A percentile compares a stretch with the other conserved stretches of the same genome.
These are phyloP conservation scores for Trifolium subterraneum DNA, from an alignment of 306 rosid species.

Conservation along the genomic window DNA sequence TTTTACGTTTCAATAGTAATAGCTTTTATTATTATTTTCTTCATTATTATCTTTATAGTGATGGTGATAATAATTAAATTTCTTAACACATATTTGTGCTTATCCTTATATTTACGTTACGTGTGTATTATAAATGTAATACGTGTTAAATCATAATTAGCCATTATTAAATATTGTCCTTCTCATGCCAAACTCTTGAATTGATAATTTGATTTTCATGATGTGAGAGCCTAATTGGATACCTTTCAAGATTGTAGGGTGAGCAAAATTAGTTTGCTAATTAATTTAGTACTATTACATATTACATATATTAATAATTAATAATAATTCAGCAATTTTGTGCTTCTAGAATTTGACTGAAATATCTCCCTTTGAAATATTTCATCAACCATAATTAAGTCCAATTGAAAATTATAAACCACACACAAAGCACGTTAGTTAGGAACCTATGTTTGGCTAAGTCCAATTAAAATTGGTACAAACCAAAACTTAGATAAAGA, in stretches of 20 bases:
- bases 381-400: neutral
- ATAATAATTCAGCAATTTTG: neutral
- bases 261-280: slow-evolving; percentile 34
- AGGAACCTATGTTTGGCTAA: slow-evolving; percentile 13
- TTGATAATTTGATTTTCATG: slow-evolving; percentile 17
- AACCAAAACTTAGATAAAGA: neutral
- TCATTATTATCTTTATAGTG: neutral
- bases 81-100: slow-evolving; percentile 27
- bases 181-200: slow-evolving; percentile 39
- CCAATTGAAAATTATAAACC: slow-evolving; percentile 19
- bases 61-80: slow-evolving; percentile 14
- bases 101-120: slow-evolving; percentile 28
- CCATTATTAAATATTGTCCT: slow-evolving; percentile 35
- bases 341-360: slow-evolving; percentile 38
- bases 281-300: neutral
- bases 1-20: slow-evolving; percentile 24
- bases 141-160: slow-evolving; percentile 31
- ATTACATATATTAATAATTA: neutral
- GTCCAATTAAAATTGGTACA: slow-evolving; percentile 7
- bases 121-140: slow-evolving; percentile 24
- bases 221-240: slow-evolving; percentile 29
- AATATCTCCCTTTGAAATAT: slow-evolving; percentile 2
- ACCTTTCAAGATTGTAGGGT: slow-evolving; percentile 34
- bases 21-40: neutral
- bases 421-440: slow-evolving; percentile 14